Conservation (phyloP, 441 rosid species). For the Euphorbia celastroides region DNA sequence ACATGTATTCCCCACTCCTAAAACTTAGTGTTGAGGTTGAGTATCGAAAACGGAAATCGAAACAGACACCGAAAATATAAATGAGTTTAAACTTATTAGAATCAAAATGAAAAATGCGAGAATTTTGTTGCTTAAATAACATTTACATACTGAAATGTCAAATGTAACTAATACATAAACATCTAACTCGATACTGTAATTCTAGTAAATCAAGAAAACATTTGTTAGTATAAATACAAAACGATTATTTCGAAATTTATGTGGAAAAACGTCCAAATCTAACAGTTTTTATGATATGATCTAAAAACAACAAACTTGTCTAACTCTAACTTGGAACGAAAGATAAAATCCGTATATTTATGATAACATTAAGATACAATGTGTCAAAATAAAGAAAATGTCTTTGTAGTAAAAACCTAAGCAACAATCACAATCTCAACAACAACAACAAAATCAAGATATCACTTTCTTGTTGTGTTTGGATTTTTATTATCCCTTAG, state of each 20-base stretch:
- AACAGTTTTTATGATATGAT: not conserved
- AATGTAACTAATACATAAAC: too few species aligned
- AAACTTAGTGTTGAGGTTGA: too few species aligned
- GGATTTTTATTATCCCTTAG: too few species aligned
- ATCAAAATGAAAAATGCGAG: too few species aligned
- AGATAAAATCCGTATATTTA: not conserved
- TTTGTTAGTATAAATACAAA: too few species aligned
- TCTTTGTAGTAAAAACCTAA: constrained; percentile 12
- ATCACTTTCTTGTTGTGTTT: not conserved
- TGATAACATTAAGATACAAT: not conserved
- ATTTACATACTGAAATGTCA: not conserved
- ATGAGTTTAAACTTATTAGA: too few species aligned
- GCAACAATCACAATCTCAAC: constrained; percentile 6
- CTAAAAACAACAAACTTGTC: not conserved
- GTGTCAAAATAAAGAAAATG: not conserved
- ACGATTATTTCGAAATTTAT: not conserved
- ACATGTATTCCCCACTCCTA: not conserved
- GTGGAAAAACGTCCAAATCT: not conserved
- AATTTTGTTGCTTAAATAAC: not conserved
- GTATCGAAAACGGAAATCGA: too few species aligned
- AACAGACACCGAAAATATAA: too few species aligned
- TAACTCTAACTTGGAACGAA: not conserved
- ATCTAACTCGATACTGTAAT: not conserved
- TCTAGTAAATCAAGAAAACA: not conserved
- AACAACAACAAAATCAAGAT: not conserved